A percentile compares a stretch with the other conserved stretches of the same genome.
These are phyloP conservation scores for Coniochaeta sp. DNA, from an alignment of 2,329 filamentous ascomycete genomes.

Conservation along the genomic window DNA sequence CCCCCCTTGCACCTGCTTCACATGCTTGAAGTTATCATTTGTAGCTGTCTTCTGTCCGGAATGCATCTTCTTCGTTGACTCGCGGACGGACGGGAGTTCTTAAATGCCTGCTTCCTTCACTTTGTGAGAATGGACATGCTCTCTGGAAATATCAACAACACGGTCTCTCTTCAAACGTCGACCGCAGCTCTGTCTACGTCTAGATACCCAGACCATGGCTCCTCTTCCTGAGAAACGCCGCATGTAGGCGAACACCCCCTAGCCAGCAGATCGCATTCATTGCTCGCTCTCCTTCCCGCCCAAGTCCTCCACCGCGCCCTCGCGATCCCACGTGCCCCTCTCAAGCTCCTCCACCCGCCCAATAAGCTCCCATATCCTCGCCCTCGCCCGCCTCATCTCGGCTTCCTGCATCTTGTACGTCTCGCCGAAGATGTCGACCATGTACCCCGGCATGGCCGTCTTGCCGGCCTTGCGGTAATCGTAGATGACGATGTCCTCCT, in stretches of 20 bases:
- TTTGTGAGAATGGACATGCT: no score
- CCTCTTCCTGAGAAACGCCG: no score
- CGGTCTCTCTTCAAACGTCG: no score
- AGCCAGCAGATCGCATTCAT: background rate
- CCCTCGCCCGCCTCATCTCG: conserved; percentile 43
- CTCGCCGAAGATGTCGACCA: conserved; percentile 28
- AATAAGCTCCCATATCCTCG: conserved; percentile 49
- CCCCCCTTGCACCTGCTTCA: background rate
- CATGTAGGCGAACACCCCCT: background rate
- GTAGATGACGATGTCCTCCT: conserved; percentile 75
- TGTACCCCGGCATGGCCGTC: conserved; percentile 31
- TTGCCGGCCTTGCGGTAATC: conserved; percentile 41
- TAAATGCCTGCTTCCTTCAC: no score
- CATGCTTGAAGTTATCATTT: no score
- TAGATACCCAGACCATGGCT: no score
- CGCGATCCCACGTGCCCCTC: conserved; percentile 64
- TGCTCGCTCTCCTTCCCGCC: background rate
- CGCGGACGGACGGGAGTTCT: no score
- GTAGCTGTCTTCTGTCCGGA: no score
- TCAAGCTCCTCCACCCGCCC: conserved; percentile 57
- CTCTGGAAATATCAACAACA: no score
- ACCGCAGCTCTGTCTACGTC: no score
- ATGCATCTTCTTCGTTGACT: no score
- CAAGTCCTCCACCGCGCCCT: conserved; percentile 62
- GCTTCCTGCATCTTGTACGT: conserved; percentile 44